Percentiles rank a stretch among this genome's conserved stretches.
Evolutionary conservation across 163 green algal genomes (phyloP).

Genomic region (Scenedesmus sp.): DNA sequence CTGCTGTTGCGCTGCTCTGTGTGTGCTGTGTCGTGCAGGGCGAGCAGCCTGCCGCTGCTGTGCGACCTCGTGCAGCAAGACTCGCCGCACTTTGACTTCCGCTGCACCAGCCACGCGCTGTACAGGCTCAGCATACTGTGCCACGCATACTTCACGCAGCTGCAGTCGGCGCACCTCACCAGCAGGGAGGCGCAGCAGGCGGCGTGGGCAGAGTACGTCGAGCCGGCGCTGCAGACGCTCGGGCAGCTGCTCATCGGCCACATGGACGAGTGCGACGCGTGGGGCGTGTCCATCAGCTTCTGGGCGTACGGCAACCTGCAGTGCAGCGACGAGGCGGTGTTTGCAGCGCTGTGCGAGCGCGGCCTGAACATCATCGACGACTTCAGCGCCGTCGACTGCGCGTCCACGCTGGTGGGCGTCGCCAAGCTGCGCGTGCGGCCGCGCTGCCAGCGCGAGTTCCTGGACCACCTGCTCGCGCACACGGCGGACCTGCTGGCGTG

Average conservation of each 20-base stretch:
- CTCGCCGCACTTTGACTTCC: slow-evolving; percentile 13
- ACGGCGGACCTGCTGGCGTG: background rate
- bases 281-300: slow-evolving; percentile 28
- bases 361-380: background rate
- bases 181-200: slow-evolving; percentile 49
- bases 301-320: slow-evolving; percentile 51
- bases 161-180: slow-evolving; percentile 37
- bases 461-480: slow-evolving; percentile 44
- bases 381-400: slow-evolving; percentile 41
- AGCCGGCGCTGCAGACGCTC: slow-evolving; percentile 34
- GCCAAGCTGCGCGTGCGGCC: slow-evolving; percentile 32
- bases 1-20: background rate
- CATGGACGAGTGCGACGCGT: slow-evolving; percentile 30
- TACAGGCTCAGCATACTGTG: slow-evolving; percentile 44
- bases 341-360: slow-evolving; percentile 42
- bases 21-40: slow-evolving; percentile 6
- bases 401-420: slow-evolving; percentile 27
- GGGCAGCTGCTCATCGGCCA: slow-evolving; percentile 38
- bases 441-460: slow-evolving; percentile 48
- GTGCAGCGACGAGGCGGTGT: slow-evolving; percentile 24
- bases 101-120: slow-evolving; percentile 17
- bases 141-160: slow-evolving; percentile 39
- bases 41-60: slow-evolving; percentile 44
- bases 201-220: slow-evolving; percentile 39
- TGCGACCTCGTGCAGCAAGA: slow-evolving; percentile 24